These are phyloP conservation scores for Penicillium sp. DNA, from an alignment of 2,329 filamentous ascomycete species.

Conservation along the genomic window DNA sequence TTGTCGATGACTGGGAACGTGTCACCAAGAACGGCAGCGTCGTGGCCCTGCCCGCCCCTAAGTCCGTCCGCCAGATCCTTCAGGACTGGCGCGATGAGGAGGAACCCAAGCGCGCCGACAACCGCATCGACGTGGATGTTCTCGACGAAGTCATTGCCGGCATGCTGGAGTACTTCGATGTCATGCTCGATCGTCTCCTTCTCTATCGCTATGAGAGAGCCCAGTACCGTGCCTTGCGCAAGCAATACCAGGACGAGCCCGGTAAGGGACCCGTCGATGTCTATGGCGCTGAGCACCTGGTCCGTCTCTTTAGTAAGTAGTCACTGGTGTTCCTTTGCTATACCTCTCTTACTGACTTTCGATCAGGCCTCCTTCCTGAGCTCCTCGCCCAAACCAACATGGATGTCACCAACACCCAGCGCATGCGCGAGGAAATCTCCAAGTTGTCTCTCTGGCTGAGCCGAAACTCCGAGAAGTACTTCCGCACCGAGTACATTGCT, in stretches of 20 bases:
- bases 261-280: constrained; percentile 71
- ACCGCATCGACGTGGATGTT: constrained; percentile 66
- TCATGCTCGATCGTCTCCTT: constrained; percentile 77
- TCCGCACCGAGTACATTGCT: constrained; percentile 48
- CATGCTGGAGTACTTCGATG: constrained; percentile 90
- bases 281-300: constrained; percentile 88
- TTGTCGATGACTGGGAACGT: constrained; percentile 99
- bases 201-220: constrained; percentile 90
- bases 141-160: constrained; percentile 84
- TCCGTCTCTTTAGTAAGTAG: constrained; percentile 74
- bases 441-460: constrained; percentile 83
- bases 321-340: not conserved
- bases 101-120: constrained; percentile 57
- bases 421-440: constrained; percentile 79
- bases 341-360: constrained; percentile 2
- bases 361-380: constrained; percentile 77
- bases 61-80: constrained; percentile 71
- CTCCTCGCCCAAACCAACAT: constrained; percentile 96
- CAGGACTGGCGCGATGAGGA: constrained; percentile 73
- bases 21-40: constrained; percentile 92
- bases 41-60: constrained; percentile 72
- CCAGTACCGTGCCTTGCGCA: constrained; percentile 74
- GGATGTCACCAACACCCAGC: constrained; percentile 84
- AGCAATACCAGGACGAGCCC: constrained; percentile 60
- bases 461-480: constrained; percentile 70